phyloP scores from a whole-genome alignment of 169 alveolate species.

The Babesia sp. region DNA sequence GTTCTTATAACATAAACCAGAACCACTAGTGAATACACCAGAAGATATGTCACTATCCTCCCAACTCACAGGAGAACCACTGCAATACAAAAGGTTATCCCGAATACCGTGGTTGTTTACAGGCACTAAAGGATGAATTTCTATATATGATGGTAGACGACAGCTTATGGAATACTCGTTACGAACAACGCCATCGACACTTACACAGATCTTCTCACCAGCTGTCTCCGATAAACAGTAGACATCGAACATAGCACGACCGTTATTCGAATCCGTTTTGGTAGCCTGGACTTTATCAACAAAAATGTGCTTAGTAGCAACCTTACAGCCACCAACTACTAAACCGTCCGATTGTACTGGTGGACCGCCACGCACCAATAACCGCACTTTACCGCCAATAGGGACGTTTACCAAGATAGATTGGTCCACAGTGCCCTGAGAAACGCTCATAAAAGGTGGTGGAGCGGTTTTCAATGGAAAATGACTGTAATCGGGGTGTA shows the following conservation, averaged over 20 bases:
- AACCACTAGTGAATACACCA: conserved; percentile 19
- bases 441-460: conserved; percentile 24
- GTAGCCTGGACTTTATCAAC: not conserved
- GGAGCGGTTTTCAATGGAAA: conserved; percentile 21
- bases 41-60: conserved; percentile 14
- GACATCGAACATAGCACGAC: conserved; percentile 14
- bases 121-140: conserved; percentile 36
- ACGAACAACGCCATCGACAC: conserved; percentile 12
- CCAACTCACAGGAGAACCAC: conserved; percentile 17
- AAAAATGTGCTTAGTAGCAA: not conserved
- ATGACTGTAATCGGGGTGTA: conserved; percentile 20
- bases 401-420: conserved; percentile 32
- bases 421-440: not conserved
- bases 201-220: conserved; percentile 23
- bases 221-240: conserved; percentile 34
- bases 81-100: conserved; percentile 8
- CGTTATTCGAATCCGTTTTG: not conserved
- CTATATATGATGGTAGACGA: conserved; percentile 23
- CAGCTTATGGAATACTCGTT: conserved; percentile 41
- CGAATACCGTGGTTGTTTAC: conserved; percentile 10
- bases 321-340: conserved; percentile 1
- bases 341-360: conserved; percentile 4
- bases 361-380: conserved; percentile 49
- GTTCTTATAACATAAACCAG: conserved; percentile 18
- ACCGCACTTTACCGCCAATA: conserved; percentile 41